Evolutionary conservation across 352 stramenopile species (phyloP), one percentile per base, ranked within the genome.

Genomic region (Pythium scleroteichum): DNA sequence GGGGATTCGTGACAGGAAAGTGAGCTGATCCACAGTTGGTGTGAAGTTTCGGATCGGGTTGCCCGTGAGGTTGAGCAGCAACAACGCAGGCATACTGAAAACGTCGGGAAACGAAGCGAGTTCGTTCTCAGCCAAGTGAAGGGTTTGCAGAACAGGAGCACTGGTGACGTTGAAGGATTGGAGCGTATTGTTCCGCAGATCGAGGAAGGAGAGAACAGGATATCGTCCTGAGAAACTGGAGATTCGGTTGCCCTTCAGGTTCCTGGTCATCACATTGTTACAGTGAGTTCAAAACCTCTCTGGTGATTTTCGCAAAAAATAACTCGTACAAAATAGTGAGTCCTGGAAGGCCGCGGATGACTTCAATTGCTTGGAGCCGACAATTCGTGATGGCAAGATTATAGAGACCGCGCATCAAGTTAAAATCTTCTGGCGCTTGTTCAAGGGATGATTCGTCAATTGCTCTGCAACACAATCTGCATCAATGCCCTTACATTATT

Each of bases 31-130:
- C 8, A 7, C 16, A 1, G 14, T 50, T 9, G 50, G 59, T n/a
- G 26, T 48, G 19, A 56, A 60, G 12, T 60, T 42, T 0, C 29
- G 40, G 50, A 66, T 66, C 48, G 48, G 58, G 35, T 65, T 65
- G 13, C 32, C 10, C 5, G 57, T 39, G 2, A 64, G 10, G n/a
- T 64, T 64, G 47, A 64, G 57, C 17, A 58, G 4, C 10, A 16
- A 6, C 13, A 64, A 41, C 38, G 26, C 10, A 0, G 13, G 9
- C 19, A 65, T 26, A 3, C 41, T n/a, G 22, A 58, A 59, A 1
- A 65, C 12, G 22, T 5, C 24, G 1, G 59, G 59, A 7, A 60
- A 12, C 12, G 23, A 12, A 9, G 59, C 50, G n/a, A 66, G 32
- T 2, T 52, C 22, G 49, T 66, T 66, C 2, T 48, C 19, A 3